phyloP scores from a whole-genome alignment of 768 basidiomycete species.

The Boletus rubroflammeus region DNA sequence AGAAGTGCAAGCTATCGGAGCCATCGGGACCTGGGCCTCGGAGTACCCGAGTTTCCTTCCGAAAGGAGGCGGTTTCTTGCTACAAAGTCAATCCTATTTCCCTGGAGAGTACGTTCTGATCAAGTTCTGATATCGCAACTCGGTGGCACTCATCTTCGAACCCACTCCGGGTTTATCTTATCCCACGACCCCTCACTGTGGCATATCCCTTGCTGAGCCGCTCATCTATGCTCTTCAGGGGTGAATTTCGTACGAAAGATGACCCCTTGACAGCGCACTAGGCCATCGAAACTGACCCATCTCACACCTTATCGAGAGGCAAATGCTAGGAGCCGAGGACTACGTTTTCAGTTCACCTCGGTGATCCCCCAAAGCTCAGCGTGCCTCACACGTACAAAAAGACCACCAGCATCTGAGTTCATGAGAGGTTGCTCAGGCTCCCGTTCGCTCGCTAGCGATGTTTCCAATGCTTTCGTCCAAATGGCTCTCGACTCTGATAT shows the following conservation, averaged over 20 bases:
- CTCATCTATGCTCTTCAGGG: slow-evolving; percentile 7
- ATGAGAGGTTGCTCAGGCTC: background rate
- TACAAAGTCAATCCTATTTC: slow-evolving; percentile 15
- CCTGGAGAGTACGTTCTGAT: background rate
- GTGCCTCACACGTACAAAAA: slow-evolving; percentile 14
- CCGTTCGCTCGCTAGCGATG: background rate
- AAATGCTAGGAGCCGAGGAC: slow-evolving; percentile 13
- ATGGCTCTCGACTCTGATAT: slow-evolving; percentile 5
- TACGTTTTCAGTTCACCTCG: slow-evolving; percentile 3
- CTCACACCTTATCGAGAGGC: slow-evolving; percentile 16
- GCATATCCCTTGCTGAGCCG: slow-evolving; percentile 5
- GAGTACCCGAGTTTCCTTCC: slow-evolving; percentile 8
- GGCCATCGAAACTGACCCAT: slow-evolving; percentile 11
- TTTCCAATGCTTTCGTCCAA: background rate
- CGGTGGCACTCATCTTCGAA: slow-evolving; percentile 9
- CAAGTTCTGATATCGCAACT: slow-evolving; percentile 4
- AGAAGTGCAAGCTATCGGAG: slow-evolving; percentile 8
- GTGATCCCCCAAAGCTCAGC: background rate
- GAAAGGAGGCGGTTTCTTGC: background rate
- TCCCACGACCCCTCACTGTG: slow-evolving; percentile 10
- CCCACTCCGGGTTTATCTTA: slow-evolving; percentile 2
- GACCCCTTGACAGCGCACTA: background rate
- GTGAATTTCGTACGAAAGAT: slow-evolving; percentile 1
- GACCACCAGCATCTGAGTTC: background rate
- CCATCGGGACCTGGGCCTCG: slow-evolving; percentile 7